Evolutionary conservation across 805 yeast species (phyloP).

Genomic region (Candida nanaspora): DNA sequence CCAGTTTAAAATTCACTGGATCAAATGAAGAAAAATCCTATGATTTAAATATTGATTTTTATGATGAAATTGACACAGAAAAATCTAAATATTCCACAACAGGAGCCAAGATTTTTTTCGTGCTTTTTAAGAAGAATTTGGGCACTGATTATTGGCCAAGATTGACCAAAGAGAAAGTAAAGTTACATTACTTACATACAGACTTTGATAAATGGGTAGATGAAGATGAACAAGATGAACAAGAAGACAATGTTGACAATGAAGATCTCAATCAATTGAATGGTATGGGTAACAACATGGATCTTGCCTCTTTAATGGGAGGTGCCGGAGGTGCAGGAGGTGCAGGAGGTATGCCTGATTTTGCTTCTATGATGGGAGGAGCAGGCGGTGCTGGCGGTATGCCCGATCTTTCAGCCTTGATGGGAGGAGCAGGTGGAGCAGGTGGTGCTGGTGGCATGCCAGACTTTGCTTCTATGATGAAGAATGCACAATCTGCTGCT

Average conservation of each 20-base stretch:
- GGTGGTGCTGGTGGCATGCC: slow-evolving; percentile 10
- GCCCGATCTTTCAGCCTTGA: slow-evolving; percentile 19
- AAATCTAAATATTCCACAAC: slow-evolving; percentile 50
- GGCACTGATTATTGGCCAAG: slow-evolving; percentile 92
- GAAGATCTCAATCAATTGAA: slow-evolving; percentile 14
- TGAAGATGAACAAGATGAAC: slow-evolving; percentile 96
- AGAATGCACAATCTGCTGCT: too few relatives aligned
- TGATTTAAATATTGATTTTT: slow-evolving; percentile 67
- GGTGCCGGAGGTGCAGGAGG: slow-evolving; percentile 34
- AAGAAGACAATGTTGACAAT: slow-evolving; percentile 31
- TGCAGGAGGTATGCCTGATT: slow-evolving; percentile 26
- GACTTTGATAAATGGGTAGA: slow-evolving; percentile 98
- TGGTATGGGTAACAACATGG: slow-evolving; percentile 17
- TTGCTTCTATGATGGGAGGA: slow-evolving; percentile 29
- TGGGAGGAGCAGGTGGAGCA: background rate
- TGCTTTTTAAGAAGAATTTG: slow-evolving; percentile 61
- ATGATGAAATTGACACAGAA: slow-evolving; percentile 62
- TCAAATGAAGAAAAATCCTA: slow-evolving; percentile 46
- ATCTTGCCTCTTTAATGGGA: slow-evolving; percentile 21
- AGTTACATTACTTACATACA: slow-evolving; percentile 76
- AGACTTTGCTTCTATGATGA: slow-evolving; percentile 18
- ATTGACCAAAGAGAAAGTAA: slow-evolving; percentile 78
- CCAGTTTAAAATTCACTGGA: slow-evolving; percentile 45
- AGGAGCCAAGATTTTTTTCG: slow-evolving; percentile 58
- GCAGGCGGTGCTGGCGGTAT: slow-evolving; percentile 19